Evolutionary conservation across 2,329 filamentous ascomycete species (phyloP), one percentile per base, ranked within the genome.

Genomic region (Salinomyces thailandicus): DNA sequence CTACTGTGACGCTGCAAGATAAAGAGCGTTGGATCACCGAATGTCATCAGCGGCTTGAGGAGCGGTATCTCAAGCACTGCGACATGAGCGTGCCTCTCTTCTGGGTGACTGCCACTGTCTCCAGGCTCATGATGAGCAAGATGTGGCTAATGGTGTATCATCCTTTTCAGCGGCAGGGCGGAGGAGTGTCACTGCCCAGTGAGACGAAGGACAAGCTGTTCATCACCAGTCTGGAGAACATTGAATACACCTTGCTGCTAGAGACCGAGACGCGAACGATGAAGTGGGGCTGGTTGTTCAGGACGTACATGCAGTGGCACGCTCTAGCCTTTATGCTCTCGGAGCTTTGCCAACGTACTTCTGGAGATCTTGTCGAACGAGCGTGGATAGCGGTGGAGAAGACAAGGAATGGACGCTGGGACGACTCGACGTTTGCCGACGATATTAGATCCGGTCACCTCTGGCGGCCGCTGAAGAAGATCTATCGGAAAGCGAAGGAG

Each of bases 111-210:
- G 77, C 75, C 3, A 81, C 80, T 18, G 68, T 84, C 16, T 71
- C 75, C 3, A 73, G 81, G 7, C 66, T 89, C 19, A 76, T 87
- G 43, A 73, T 86, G 61, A 77, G 78, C 35, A 89, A 86, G 59
- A 76, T 86, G 66, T 84, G 79, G 63, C 68, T 91, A 22, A 71
- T 86, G 41, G 71, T 85, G 2, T 82, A 89, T 50, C 78, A 89
- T 48, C 81, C 82, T 0, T 70, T 80, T 50, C 75, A 81, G 19
- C 72, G 77, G 35, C 68, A 70, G 20, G 71, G 75, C 17, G 67
- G 69, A 7, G 68, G 67, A n/a, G 59, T 66, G 6, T 68, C 66
- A 17, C 63, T 81, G 5, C 71, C 75, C 0, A 68, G 73, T 33
- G 77, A 78, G 32, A 73, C 75, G 6, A 74, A 76, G 38, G 73